Percentiles rank a stretch among this genome's conserved stretches.
phyloP scores from a whole-genome alignment of 306 rosid species.

The Ceratonia siliqua region DNA sequence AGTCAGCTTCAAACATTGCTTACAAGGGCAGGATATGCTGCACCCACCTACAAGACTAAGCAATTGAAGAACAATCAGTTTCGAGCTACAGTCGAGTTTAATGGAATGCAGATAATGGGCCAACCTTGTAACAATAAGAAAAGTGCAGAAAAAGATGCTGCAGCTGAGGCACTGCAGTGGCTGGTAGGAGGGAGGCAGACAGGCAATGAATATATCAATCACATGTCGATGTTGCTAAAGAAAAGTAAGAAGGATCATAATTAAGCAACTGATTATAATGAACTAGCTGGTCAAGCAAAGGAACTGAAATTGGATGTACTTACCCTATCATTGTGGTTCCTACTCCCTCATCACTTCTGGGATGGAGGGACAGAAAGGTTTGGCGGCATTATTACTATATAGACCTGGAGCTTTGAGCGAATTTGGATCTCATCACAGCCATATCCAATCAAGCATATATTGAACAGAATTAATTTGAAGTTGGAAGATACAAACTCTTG shows the following conservation, averaged over 20 bases:
- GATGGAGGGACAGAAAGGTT: neutral
- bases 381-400: constrained; percentile 10
- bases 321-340: neutral
- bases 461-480: constrained; percentile 15
- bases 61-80: constrained; percentile 71
- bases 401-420: constrained; percentile 17
- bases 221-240: constrained; percentile 75
- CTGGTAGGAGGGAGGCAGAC: constrained; percentile 64
- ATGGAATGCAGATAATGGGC: constrained; percentile 79
- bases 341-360: neutral
- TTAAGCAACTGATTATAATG: constrained; percentile 28
- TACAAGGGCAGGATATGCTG: constrained; percentile 80
- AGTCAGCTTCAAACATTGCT: constrained; percentile 93
- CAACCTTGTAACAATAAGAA: constrained; percentile 88
- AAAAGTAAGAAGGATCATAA: constrained; percentile 78
- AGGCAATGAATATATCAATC: constrained; percentile 59
- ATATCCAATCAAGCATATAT: neutral
- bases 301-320: neutral
- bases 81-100: constrained; percentile 70
- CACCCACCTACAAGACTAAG: constrained; percentile 73
- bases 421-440: constrained; percentile 20
- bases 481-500: constrained; percentile 20
- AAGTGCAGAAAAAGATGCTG: constrained; percentile 95
- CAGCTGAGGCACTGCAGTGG: constrained; percentile 93
- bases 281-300: constrained; percentile 23